These are phyloP conservation scores for Dactylellina drechsleri DNA, from an alignment of 2,329 filamentous ascomycete genomes.

Conservation along the genomic window DNA sequence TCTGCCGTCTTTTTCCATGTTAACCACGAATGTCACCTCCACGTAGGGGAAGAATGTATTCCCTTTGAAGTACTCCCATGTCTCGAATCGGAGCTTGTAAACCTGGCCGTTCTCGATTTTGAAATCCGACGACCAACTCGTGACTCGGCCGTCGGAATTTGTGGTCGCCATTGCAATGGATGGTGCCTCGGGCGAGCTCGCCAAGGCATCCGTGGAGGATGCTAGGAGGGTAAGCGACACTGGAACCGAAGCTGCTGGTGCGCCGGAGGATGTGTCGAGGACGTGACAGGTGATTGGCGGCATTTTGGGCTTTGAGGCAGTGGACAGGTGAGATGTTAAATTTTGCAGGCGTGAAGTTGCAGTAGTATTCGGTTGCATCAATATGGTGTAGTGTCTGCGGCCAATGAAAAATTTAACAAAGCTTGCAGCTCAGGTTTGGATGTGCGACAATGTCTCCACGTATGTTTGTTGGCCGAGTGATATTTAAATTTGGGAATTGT, in stretches of 20 bases:
- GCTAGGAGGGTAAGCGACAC: constrained; percentile 68
- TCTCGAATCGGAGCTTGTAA: constrained; percentile 76
- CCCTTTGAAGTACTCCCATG: constrained; percentile 74
- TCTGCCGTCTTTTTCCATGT: constrained; percentile 60
- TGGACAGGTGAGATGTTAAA: constrained; percentile 52
- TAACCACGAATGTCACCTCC: constrained; percentile 67
- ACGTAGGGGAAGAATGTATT: constrained; percentile 70
- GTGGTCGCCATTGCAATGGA: constrained; percentile 71
- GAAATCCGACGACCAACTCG: constrained; percentile 72
- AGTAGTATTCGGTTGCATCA: constrained; percentile 54
- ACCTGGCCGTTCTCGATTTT: constrained; percentile 69
- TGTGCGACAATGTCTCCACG: too few relatives aligned
- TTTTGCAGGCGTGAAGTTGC: constrained; percentile 50
- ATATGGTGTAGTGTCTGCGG: background rate
- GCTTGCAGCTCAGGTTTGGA: too few relatives aligned
- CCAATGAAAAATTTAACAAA: too few relatives aligned
- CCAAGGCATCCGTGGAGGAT: constrained; percentile 56
- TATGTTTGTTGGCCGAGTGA: too few relatives aligned
- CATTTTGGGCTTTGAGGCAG: constrained; percentile 41
- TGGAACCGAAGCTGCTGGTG: constrained; percentile 73
- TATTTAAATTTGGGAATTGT: too few relatives aligned
- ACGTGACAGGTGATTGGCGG: constrained; percentile 83
- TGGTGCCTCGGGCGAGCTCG: constrained; percentile 60
- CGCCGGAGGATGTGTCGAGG: constrained; percentile 81
- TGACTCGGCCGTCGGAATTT: constrained; percentile 79